A percentile compares a stretch with the other conserved stretches of the same genome.
Evolutionary conservation across 2,329 filamentous ascomycete species (phyloP).

Genomic region (Penicillium sp.): DNA sequence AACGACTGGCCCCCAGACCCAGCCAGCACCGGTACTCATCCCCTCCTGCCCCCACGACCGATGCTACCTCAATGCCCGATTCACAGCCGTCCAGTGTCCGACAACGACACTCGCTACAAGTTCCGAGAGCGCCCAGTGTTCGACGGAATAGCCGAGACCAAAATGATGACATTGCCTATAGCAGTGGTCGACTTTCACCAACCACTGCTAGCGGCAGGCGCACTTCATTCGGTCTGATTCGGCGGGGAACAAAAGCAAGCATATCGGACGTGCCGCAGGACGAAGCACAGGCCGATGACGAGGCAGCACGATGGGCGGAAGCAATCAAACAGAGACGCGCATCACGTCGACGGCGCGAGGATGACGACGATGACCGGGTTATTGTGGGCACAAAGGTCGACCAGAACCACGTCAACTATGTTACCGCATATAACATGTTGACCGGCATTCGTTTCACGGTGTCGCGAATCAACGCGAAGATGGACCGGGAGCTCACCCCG

Average conservation of each 20-base stretch:
- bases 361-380: conserved; percentile 86
- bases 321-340: conserved; percentile 88
- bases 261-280: conserved; percentile 82
- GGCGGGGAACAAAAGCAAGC: conserved; percentile 78
- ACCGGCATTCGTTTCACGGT: conserved; percentile 97
- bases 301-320: conserved; percentile 88
- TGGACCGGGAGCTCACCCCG: conserved; percentile 84
- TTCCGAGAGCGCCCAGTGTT: conserved; percentile 66
- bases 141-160: conserved; percentile 66
- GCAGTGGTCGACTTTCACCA: conserved; percentile 80
- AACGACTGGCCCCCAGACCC: conserved; percentile 28
- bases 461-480: conserved; percentile 92
- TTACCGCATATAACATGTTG: conserved; percentile 98
- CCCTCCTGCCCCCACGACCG: conserved; percentile 54
- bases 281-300: conserved; percentile 81
- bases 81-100: conserved; percentile 61
- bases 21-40: conserved; percentile 40
- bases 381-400: conserved; percentile 97
- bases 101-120: conserved; percentile 85
- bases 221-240: conserved; percentile 77
- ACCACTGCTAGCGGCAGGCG: conserved; percentile 64
- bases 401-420: conserved; percentile 94
- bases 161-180: conserved; percentile 59
- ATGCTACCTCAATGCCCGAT: conserved; percentile 53
- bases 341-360: conserved; percentile 75